phyloP scores from a whole-genome alignment of 768 basidiomycete species.

The Suillus discolor region DNA sequence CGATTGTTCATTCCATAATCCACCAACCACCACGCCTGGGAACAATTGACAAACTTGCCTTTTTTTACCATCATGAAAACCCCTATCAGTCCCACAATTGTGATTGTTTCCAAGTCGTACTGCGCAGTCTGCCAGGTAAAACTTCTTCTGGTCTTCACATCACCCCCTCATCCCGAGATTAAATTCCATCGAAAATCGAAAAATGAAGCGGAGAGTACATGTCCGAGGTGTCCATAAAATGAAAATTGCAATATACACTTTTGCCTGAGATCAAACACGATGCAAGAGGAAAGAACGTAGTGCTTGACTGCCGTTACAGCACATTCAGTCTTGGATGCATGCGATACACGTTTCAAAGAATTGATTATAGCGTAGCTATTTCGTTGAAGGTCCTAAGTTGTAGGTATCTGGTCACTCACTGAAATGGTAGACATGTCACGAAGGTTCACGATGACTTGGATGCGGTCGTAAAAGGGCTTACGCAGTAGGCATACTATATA shows the following conservation, averaged over 20 bases:
- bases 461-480: not conserved
- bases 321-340: no score
- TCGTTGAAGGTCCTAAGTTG: not conserved
- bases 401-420: not conserved
- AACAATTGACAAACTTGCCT: not conserved
- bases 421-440: not conserved
- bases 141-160: no score
- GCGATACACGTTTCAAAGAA: constrained; percentile 10
- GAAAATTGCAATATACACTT: constrained; percentile 7
- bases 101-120: no score
- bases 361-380: constrained; percentile 6
- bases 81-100: not conserved
- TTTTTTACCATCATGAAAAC: not conserved
- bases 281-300: no score
- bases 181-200: not conserved
- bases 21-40: constrained; percentile 1
- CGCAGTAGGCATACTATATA: constrained; percentile 3
- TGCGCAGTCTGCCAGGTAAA: no score
- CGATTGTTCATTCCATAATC: not conserved
- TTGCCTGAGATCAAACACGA: no score
- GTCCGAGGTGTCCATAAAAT: not conserved
- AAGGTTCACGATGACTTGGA: not conserved
- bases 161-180: not conserved
- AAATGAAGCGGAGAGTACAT: not conserved
- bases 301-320: no score